phyloP scores from a whole-genome alignment of 2,329 filamentous ascomycete genomes.

The Periconia digitata region DNA sequence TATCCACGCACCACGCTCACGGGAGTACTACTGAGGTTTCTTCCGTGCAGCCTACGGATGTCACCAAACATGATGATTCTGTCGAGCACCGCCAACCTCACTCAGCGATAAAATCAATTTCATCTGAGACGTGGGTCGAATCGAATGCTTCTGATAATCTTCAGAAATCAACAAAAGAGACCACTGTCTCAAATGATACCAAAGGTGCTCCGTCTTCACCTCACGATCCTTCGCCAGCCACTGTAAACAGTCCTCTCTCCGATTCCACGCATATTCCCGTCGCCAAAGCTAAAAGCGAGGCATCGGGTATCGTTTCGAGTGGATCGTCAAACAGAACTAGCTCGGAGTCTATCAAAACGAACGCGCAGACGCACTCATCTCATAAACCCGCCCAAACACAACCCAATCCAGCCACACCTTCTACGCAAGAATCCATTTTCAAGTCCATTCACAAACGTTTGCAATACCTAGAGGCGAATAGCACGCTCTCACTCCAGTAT shows the following conservation, averaged over 20 bases:
- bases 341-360: conserved; percentile 20
- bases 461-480: conserved; percentile 87
- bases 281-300: conserved; percentile 14
- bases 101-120: neutral
- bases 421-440: conserved; percentile 97
- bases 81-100: neutral
- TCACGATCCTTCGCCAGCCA: conserved; percentile 8
- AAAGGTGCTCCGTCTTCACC: conserved; percentile 1
- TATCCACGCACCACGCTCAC: no score
- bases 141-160: neutral
- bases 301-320: conserved; percentile 8
- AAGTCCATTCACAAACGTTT: conserved; percentile 93
- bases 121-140: neutral
- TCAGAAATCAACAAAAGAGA: neutral
- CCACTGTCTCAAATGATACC: neutral
- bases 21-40: no score
- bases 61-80: neutral
- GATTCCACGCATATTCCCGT: conserved; percentile 10
- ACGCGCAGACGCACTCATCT: conserved; percentile 18
- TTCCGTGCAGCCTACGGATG: neutral
- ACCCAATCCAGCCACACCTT: conserved; percentile 63
- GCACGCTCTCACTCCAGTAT: conserved; percentile 89
- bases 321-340: conserved; percentile 5
- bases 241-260: conserved; percentile 5
- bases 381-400: conserved; percentile 45